A percentile compares a stretch with the other conserved stretches of the same genome.
These are phyloP conservation scores for Gossypium davidsonii DNA, from an alignment of 441 rosid species.

Conservation along the genomic window DNA sequence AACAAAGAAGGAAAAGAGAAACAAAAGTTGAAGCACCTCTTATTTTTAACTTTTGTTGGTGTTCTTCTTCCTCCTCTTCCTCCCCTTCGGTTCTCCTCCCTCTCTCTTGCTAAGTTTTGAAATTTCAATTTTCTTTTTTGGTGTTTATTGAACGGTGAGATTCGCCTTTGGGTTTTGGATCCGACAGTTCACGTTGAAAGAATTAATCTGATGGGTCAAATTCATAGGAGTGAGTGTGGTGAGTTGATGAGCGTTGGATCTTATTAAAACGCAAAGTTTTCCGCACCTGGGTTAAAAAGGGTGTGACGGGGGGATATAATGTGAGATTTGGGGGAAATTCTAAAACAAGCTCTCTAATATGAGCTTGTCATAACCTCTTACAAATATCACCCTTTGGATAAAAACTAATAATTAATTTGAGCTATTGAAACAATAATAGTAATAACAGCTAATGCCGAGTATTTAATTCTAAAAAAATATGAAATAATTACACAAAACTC, in stretches of 20 bases:
- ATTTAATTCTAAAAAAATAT: no score
- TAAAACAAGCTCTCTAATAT: no score
- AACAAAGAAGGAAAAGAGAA: not conserved
- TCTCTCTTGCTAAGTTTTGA: constrained; percentile 55
- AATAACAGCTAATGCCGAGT: no score
- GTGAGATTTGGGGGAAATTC: not conserved
- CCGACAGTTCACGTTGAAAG: constrained; percentile 22
- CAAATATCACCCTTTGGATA: no score
- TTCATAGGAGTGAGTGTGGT: constrained; percentile 32
- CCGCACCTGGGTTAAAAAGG: not conserved
- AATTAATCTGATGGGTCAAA: constrained; percentile 31
- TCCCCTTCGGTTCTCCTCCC: constrained; percentile 43
- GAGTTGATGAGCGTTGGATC: not conserved
- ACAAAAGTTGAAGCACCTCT: not conserved
- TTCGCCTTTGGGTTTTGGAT: constrained; percentile 16
- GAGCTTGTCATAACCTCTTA: no score
- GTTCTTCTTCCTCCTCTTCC: constrained; percentile 1
- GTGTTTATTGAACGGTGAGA: constrained; percentile 45
- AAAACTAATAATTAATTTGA: no score
- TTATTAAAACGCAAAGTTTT: not conserved
- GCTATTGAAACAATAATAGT: no score
- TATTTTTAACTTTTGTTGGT: not conserved
- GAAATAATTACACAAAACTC: no score
- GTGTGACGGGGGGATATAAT: not conserved
- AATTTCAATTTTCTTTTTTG: constrained; percentile 41